Conservation (phyloP, 345 rosid genomes). For the Rhizophora apiculata region DNA sequence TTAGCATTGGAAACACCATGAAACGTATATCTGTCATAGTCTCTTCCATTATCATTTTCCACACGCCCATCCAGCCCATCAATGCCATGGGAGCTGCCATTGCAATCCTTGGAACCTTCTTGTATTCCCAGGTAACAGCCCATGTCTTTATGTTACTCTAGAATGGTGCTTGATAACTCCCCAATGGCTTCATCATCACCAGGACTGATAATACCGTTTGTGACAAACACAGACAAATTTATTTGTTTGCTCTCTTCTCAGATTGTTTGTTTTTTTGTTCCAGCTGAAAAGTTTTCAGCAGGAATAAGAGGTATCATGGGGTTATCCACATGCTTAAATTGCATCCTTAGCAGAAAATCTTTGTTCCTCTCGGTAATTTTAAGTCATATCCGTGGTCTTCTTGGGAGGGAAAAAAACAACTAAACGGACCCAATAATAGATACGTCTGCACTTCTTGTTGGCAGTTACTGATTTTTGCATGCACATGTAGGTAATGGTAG, state of each 20-base stretch:
- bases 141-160: background rate
- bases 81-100: conserved; percentile 98
- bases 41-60: conserved; percentile 98
- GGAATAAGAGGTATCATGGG: background rate
- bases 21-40: conserved; percentile 97
- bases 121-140: conserved; percentile 84
- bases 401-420: background rate
- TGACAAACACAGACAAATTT: background rate
- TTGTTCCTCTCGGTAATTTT: background rate
- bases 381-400: background rate
- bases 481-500: background rate
- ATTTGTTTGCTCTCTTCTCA: background rate
- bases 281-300: background rate
- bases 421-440: background rate
- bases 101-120: conserved; percentile 93
- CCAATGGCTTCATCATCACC: background rate
- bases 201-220: background rate
- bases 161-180: background rate
- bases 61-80: conserved; percentile 84
- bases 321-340: background rate
- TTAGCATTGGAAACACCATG: conserved; percentile 96
- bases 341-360: background rate
- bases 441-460: background rate
- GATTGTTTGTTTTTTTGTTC: background rate
- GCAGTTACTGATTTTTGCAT: background rate